phyloP scores from a whole-genome alignment of 2,329 filamentous ascomycete species.

The Fusarium illudens region DNA sequence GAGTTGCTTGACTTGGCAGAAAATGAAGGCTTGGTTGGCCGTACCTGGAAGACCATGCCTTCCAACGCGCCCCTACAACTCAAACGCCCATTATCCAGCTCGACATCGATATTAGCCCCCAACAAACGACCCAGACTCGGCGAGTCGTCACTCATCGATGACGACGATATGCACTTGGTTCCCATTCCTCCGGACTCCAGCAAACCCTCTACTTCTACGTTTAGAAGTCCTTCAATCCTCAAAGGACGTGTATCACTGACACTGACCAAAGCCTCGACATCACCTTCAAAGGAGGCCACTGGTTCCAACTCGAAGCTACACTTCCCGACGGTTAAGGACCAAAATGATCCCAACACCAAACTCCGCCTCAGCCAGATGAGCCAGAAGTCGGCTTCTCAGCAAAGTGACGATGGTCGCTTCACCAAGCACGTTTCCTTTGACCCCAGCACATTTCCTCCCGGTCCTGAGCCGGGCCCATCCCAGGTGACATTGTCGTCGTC shows the following conservation, averaged over 20 bases:
- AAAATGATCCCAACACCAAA: conserved; percentile 69
- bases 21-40: conserved; percentile 46
- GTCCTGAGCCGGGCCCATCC: not conserved
- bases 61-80: conserved; percentile 3
- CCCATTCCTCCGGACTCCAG: conserved; percentile 8
- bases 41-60: conserved; percentile 22
- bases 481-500: conserved; percentile 24
- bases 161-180: conserved; percentile 20
- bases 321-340: conserved; percentile 82
- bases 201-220: not conserved
- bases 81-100: conserved; percentile 18
- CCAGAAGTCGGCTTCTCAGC: conserved; percentile 55
- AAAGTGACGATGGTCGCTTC: conserved; percentile 49
- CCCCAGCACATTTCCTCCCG: conserved; percentile 14
- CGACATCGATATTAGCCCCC: not conserved
- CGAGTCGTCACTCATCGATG: not conserved
- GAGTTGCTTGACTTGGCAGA: conserved; percentile 53
- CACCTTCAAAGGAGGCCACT: conserved; percentile 7
- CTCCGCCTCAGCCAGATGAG: conserved; percentile 73
- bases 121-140: conserved; percentile 15
- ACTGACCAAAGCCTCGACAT: not conserved
- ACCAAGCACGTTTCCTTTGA: conserved; percentile 39
- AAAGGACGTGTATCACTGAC: conserved; percentile 3
- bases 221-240: conserved; percentile 1
- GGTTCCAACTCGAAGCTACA: conserved; percentile 57